Conservation (phyloP, 345 rosid species). For the Gossypium sturtianum region DNA sequence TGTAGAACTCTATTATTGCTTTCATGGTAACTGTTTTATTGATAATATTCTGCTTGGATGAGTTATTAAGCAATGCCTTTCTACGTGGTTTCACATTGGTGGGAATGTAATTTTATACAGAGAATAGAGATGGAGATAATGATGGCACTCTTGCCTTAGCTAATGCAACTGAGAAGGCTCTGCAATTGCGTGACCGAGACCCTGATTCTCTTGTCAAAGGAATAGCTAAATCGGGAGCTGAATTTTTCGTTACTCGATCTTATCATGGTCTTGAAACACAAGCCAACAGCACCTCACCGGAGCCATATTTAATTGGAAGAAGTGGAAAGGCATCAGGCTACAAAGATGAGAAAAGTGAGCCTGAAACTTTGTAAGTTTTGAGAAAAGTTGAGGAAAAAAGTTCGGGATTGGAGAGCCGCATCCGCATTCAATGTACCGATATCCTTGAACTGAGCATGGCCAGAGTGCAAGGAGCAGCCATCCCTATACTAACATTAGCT, state of each 20-base stretch:
- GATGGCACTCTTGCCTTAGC: conserved; percentile 58
- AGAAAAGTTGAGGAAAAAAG: neutral
- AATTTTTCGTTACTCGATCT: conserved; percentile 54
- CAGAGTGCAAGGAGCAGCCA: neutral
- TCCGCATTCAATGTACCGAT: neutral
- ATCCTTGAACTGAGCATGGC: neutral
- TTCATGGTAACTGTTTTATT: neutral
- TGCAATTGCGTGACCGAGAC: conserved; percentile 49
- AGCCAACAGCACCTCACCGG: conserved; percentile 36
- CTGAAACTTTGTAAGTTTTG: conserved; percentile 6
- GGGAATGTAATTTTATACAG: conserved; percentile 21
- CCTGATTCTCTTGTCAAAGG: conserved; percentile 39
- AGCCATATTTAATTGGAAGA: conserved; percentile 59
- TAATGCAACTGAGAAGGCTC: conserved; percentile 52
- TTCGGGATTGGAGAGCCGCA: neutral
- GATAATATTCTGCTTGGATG: neutral
- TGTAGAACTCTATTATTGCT: neutral
- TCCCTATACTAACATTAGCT: neutral
- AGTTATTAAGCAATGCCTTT: neutral
- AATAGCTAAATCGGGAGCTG: conserved; percentile 69
- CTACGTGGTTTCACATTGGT: neutral
- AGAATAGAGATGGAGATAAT: conserved; percentile 25
- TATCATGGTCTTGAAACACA: conserved; percentile 74
- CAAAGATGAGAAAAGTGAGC: conserved; percentile 35
- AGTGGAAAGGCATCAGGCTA: conserved; percentile 75